Conservation (phyloP, 306 rosid genomes). For the Canavalia gladiata region DNA sequence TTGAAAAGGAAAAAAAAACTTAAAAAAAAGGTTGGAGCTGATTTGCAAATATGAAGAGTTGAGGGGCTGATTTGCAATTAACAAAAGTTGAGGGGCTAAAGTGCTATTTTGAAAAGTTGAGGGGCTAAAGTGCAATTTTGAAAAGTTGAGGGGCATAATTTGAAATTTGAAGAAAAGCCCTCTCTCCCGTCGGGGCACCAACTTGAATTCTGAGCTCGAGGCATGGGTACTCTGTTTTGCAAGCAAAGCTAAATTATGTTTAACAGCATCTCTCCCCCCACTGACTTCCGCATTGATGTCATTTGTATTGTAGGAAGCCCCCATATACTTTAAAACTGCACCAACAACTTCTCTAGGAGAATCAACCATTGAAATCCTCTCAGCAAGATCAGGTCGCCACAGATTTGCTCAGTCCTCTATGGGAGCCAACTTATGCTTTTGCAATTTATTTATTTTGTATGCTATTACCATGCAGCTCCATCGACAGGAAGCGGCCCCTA, state of each 20-base stretch:
- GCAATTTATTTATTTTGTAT: slow-evolving; percentile 83
- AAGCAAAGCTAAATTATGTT: slow-evolving; percentile 69
- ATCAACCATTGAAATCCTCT: slow-evolving; percentile 90
- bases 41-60: no score
- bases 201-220: no score
- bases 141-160: no score
- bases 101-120: no score
- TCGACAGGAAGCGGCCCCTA: slow-evolving; percentile 92
- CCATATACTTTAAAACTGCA: slow-evolving; percentile 94
- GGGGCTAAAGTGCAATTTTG: no score
- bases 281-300: slow-evolving; percentile 64
- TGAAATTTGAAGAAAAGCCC: no score
- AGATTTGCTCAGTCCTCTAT: slow-evolving; percentile 94
- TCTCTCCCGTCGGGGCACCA: no score
- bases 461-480: slow-evolving; percentile 98
- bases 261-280: slow-evolving; percentile 80
- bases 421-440: slow-evolving; percentile 77
- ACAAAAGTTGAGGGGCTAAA: no score
- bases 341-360: slow-evolving; percentile 94
- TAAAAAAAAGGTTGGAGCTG: no score
- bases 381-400: slow-evolving; percentile 94
- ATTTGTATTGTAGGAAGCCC: slow-evolving; percentile 82
- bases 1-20: no score
- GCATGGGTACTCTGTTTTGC: no score
- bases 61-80: no score